These are phyloP conservation scores for Pythium grandisporangium DNA, from an alignment of 352 stramenopile genomes.

Conservation along the genomic window DNA sequence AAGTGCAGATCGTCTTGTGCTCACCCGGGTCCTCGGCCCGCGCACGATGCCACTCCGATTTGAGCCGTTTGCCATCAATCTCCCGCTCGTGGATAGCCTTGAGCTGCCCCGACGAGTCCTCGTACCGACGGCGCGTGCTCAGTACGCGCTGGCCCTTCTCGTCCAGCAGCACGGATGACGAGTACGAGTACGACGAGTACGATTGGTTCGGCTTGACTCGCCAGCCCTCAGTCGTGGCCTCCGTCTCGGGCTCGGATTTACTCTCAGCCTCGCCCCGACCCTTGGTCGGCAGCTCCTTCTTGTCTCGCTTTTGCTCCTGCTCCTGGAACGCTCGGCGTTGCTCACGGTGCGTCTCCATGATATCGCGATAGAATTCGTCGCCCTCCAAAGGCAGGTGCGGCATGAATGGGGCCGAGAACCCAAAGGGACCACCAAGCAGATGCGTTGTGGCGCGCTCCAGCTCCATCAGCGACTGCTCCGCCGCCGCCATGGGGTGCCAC, in stretches of 20 bases:
- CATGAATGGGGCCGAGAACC: slow-evolving; percentile 10
- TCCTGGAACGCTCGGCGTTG: too few relatives aligned
- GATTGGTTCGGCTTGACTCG: slow-evolving; percentile 2
- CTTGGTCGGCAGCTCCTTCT: background rate
- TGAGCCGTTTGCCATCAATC: slow-evolving; percentile 56
- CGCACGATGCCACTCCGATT: slow-evolving; percentile 36
- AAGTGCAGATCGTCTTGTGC: slow-evolving; percentile 35
- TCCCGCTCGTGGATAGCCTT: slow-evolving; percentile 65
- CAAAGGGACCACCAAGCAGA: slow-evolving; percentile 19
- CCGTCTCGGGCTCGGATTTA: background rate
- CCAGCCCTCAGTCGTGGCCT: too few relatives aligned
- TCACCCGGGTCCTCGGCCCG: slow-evolving; percentile 39
- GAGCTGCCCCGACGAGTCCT: slow-evolving; percentile 59
- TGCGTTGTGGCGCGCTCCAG: slow-evolving; percentile 23
- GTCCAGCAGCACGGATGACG: slow-evolving; percentile 54
- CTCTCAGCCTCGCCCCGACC: slow-evolving; percentile 2
- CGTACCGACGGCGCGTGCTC: slow-evolving; percentile 53
- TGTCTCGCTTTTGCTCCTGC: slow-evolving; percentile 10
- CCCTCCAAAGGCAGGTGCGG: slow-evolving; percentile 16
- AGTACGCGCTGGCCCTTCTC: slow-evolving; percentile 38
- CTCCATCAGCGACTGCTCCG: slow-evolving; percentile 69
- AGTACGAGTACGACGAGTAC: slow-evolving; percentile 54
- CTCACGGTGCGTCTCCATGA: slow-evolving; percentile 23
- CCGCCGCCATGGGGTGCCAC: slow-evolving; percentile 35
- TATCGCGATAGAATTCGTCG: slow-evolving; percentile 42